Conservation (phyloP, 2,329 filamentous ascomycete genomes). For the Shiraia bambusicola region DNA sequence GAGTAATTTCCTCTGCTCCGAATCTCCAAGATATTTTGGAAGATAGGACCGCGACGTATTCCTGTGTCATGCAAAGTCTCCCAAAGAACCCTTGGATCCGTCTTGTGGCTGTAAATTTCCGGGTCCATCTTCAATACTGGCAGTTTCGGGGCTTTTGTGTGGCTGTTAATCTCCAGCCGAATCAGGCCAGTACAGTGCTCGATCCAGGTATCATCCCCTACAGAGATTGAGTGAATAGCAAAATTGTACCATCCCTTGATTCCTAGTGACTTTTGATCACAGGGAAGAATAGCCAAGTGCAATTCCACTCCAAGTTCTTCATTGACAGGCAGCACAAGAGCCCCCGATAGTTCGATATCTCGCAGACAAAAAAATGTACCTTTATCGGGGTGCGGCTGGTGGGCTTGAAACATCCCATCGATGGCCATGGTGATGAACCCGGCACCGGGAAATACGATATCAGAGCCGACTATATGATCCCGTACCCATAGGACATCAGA, state of each 20-base stretch:
- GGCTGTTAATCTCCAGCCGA: neutral
- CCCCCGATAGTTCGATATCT: slow-evolving; percentile 21
- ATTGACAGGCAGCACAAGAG: slow-evolving; percentile 21
- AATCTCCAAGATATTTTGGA: too few relatives aligned
- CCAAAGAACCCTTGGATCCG: too few relatives aligned
- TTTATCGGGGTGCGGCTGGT: neutral
- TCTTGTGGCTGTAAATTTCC: too few relatives aligned
- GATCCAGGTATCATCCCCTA: slow-evolving; percentile 1
- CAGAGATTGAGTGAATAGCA: slow-evolving; percentile 2
- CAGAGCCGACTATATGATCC: slow-evolving; percentile 43
- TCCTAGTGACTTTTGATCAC: too few relatives aligned
- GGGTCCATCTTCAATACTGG: too few relatives aligned
- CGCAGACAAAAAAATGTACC: slow-evolving; percentile 17
- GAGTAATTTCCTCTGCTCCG: neutral
- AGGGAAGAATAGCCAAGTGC: slow-evolving; percentile 2
- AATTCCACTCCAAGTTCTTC: slow-evolving; percentile 19
- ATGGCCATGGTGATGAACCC: slow-evolving; percentile 49
- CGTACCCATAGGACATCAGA: slow-evolving; percentile 49
- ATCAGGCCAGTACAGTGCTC: slow-evolving; percentile 3
- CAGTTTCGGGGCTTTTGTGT: too few relatives aligned
- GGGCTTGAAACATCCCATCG: slow-evolving; percentile 29
- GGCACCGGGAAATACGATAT: slow-evolving; percentile 49
- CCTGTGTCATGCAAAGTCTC: too few relatives aligned
- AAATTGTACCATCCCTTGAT: slow-evolving; percentile 4
- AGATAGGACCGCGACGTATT: too few relatives aligned